Percentiles rank a stretch among this genome's conserved stretches.
Evolutionary conservation across 176 grass and related monocot genomes (phyloP).

Genomic region (Rhynchospora breviuscula): DNA sequence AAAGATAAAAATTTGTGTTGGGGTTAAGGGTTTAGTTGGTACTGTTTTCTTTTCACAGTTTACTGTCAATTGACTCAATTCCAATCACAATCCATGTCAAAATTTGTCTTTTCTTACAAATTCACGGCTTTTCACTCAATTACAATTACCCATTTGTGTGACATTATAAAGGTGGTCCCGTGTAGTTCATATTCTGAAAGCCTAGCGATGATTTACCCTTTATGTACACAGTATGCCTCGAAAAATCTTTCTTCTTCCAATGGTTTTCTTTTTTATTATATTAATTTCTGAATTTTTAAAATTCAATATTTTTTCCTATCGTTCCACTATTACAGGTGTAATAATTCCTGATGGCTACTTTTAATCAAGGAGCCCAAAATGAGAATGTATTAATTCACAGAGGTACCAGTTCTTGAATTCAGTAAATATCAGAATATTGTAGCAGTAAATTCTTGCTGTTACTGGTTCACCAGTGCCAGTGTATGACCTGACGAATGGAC

Average conservation of each 20-base stretch:
- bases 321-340: neutral
- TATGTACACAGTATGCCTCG: neutral
- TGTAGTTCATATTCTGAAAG: too few relatives aligned
- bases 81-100: neutral
- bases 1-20: neutral
- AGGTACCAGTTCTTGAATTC: slow-evolving; percentile 15
- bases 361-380: slow-evolving; percentile 10
- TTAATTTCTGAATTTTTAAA: neutral
- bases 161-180: too few relatives aligned
- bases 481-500: neutral
- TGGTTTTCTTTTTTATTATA: neutral
- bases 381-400: slow-evolving; percentile 21
- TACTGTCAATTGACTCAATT: neutral
- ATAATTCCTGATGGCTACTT: slow-evolving; percentile 11
- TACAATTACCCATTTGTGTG: neutral
- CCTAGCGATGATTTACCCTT: neutral
- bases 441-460: neutral
- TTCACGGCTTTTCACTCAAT: neutral
- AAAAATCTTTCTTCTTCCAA: neutral
- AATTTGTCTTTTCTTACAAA: neutral
- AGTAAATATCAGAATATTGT: neutral
- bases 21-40: neutral
- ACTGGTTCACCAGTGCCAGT: neutral
- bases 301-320: neutral
- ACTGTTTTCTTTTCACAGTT: neutral